These are phyloP conservation scores for Torulaspora pretoriensis DNA, from an alignment of 1,139 yeast species.

Conservation along the genomic window DNA sequence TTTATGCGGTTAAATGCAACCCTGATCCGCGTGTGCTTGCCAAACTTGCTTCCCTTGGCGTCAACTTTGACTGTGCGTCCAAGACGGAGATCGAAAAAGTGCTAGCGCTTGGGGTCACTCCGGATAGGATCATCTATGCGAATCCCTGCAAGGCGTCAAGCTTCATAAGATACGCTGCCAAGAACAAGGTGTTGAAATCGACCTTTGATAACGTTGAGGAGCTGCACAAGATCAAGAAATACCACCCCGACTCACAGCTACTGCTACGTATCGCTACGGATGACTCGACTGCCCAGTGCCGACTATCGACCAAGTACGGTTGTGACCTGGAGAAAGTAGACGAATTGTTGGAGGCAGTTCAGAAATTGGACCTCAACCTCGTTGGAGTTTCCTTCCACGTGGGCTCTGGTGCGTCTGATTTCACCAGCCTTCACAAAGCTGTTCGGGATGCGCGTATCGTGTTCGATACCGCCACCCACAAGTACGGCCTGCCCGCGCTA, in stretches of 20 bases:
- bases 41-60: slow-evolving; percentile 56
- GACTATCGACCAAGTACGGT: slow-evolving; percentile 86
- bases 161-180: slow-evolving; percentile 66
- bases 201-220: slow-evolving; percentile 91
- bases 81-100: slow-evolving; percentile 73
- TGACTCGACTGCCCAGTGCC: slow-evolving; percentile 83
- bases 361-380: slow-evolving; percentile 56
- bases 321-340: slow-evolving; percentile 58
- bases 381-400: slow-evolving; percentile 93
- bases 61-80: slow-evolving; percentile 92
- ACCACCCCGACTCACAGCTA: slow-evolving; percentile 65
- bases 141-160: slow-evolving; percentile 90
- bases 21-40: slow-evolving; percentile 60
- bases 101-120: slow-evolving; percentile 55
- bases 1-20: slow-evolving; percentile 93
- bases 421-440: slow-evolving; percentile 64
- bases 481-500: slow-evolving; percentile 24
- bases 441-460: slow-evolving; percentile 64
- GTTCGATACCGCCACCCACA: slow-evolving; percentile 54
- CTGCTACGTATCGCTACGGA: slow-evolving; percentile 84
- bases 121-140: slow-evolving; percentile 77
- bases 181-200: slow-evolving; percentile 57
- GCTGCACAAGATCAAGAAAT: slow-evolving; percentile 62
- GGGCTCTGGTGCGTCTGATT: slow-evolving; percentile 89
- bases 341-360: slow-evolving; percentile 58